Conservation (phyloP, 78 protist species). For the Tieghemostelium lacteum region DNA sequence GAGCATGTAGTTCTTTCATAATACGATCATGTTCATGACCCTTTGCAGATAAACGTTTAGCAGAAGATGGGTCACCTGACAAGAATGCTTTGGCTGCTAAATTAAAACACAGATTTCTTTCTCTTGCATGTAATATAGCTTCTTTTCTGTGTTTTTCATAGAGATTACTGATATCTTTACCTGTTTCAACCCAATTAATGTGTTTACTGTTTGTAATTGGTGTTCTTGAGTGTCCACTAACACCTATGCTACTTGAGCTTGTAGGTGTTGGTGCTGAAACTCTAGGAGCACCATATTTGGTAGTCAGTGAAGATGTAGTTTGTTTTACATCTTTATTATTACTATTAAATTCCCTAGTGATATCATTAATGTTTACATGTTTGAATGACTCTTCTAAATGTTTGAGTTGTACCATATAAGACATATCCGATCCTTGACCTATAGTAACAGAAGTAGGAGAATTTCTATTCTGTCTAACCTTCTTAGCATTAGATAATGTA, state of each 20-base stretch:
- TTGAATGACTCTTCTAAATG: neutral
- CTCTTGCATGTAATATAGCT: slow-evolving; percentile 41
- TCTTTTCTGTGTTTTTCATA: neutral
- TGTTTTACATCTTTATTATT: neutral
- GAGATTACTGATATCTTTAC: neutral
- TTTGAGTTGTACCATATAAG: neutral
- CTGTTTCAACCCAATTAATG: slow-evolving; percentile 38
- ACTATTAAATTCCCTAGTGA: neutral
- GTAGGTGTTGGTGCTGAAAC: neutral
- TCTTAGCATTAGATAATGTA: neutral
- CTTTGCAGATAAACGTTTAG: slow-evolving; percentile 3
- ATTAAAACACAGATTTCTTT: slow-evolving; percentile 34
- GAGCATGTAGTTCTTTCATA: slow-evolving; percentile 27
- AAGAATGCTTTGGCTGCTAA: slow-evolving; percentile 1
- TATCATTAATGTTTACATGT: neutral
- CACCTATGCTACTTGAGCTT: neutral
- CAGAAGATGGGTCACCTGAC: neutral
- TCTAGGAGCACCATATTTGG: slow-evolving; percentile 14
- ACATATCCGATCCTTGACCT: neutral
- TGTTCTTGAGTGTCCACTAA: neutral
- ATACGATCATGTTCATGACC: slow-evolving; percentile 24
- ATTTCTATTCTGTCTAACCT: neutral
- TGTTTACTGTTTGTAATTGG: too few species aligned
- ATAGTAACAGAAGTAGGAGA: neutral
- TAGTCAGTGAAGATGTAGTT: neutral